Percentiles rank a stretch among this genome's conserved stretches.
Conservation (phyloP, 2,329 filamentous ascomycete species). For the Nemania sp. region DNA sequence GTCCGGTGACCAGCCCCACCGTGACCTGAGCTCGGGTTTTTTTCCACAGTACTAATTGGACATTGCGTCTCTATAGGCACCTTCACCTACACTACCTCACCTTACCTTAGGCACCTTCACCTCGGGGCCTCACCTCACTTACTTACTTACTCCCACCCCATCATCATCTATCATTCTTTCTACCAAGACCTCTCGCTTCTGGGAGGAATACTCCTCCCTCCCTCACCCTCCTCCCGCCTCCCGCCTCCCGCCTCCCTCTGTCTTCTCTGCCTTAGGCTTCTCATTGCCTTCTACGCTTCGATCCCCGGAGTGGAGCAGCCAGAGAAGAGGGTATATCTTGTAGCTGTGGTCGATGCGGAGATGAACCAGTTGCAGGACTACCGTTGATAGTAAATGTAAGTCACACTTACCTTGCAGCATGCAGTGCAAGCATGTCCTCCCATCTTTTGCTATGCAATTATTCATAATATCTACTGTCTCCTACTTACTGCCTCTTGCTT, state of each 20-base stretch:
- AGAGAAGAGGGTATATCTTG: conserved; percentile 16
- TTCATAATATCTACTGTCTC: background rate
- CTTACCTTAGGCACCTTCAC: background rate
- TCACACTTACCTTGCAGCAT: conserved; percentile 41
- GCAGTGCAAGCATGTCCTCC: conserved; percentile 39
- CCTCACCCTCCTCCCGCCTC: background rate
- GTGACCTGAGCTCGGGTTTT: conserved; percentile 25
- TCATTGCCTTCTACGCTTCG: conserved; percentile 19
- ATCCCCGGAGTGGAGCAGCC: conserved; percentile 13
- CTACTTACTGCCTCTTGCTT: background rate
- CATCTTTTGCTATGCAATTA: conserved; percentile 30
- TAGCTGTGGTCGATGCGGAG: conserved; percentile 28
- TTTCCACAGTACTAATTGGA: conserved; percentile 29
- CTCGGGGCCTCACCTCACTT: conserved; percentile 12
- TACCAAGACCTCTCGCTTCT: conserved; percentile 10
- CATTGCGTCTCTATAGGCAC: background rate
- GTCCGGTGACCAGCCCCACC: conserved; percentile 34
- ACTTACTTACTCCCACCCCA: conserved; percentile 10
- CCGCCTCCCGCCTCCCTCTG: too few species aligned
- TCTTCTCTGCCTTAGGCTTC: too few species aligned
- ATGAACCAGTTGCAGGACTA: conserved; percentile 38
- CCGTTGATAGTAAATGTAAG: conserved; percentile 38
- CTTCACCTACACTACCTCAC: background rate
- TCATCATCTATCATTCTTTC: conserved; percentile 5
- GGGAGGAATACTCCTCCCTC: conserved; percentile 19